Conservation (phyloP, 345 rosid species). For the Salix caprea region DNA sequence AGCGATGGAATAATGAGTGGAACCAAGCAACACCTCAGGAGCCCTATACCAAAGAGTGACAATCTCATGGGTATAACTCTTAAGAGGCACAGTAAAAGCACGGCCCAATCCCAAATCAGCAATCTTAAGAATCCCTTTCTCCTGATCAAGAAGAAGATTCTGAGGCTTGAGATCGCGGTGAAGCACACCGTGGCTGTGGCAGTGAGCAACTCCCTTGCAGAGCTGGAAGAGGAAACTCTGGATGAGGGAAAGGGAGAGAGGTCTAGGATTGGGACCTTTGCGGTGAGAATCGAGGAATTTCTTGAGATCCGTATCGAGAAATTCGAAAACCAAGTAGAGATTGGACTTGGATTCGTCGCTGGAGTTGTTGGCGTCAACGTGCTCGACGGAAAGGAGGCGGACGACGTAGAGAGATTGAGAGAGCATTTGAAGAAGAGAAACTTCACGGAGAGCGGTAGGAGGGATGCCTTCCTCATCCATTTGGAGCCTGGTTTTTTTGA, state of each 20-base stretch:
- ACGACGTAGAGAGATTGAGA: slow-evolving; percentile 86
- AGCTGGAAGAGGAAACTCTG: slow-evolving; percentile 84
- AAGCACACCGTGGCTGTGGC: slow-evolving; percentile 91
- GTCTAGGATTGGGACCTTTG: slow-evolving; percentile 69
- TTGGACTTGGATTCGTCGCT: slow-evolving; percentile 43
- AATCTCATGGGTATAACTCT: slow-evolving; percentile 86
- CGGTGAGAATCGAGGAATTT: slow-evolving; percentile 76
- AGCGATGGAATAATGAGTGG: slow-evolving; percentile 75
- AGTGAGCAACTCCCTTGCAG: slow-evolving; percentile 88
- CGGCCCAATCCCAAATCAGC: slow-evolving; percentile 93
- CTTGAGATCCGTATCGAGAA: slow-evolving; percentile 90
- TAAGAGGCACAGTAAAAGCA: slow-evolving; percentile 87
- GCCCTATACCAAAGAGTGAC: slow-evolving; percentile 97
- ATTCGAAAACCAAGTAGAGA: slow-evolving; percentile 86
- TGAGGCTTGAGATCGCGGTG: slow-evolving; percentile 94
- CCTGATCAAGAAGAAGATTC: slow-evolving; percentile 82
- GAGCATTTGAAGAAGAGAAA: slow-evolving; percentile 86
- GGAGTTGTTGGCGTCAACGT: slow-evolving; percentile 41
- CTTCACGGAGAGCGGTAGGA: slow-evolving; percentile 93
- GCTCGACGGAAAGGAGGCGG: slow-evolving; percentile 86
- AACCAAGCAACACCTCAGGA: slow-evolving; percentile 87
- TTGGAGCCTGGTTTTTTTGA: slow-evolving; percentile 84
- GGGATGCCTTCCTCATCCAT: slow-evolving; percentile 98
- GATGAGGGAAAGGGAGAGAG: slow-evolving; percentile 48
- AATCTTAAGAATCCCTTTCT: slow-evolving; percentile 71